Evolutionary conservation across 129 eudicot genomes (phyloP), one percentile per base, ranked within the genome.

Genomic region (Lonicera japonica): DNA sequence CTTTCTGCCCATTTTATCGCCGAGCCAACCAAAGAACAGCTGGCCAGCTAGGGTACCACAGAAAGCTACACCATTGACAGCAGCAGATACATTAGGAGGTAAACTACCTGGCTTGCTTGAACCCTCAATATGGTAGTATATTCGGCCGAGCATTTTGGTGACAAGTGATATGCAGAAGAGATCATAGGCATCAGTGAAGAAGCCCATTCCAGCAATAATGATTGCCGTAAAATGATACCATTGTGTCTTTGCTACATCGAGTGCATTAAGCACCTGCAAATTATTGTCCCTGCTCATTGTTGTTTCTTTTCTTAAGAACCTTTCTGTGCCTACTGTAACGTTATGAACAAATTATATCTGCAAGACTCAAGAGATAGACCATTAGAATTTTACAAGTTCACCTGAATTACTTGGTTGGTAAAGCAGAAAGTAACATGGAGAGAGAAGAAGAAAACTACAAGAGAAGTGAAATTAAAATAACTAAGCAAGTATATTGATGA

Each of bases 181-280:
- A 75, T 86, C 95, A 55, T 86, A 86, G 14, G 95, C 90, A 40
- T 86, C 95, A 0, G 95, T 86, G 67, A 83, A 86, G 60, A 86
- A 86, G 10, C 95, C 90, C 95, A 86, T 86, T 60, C 95, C 95
- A 0, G 90, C 90, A 9, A 87, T 66, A 18, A 87, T 61, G 25
- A 87, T 87, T 18, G 95, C 95, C 16, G 95, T 87, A 67, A 87
- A 87, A 39, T 83, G 95, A 51, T 86, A 86, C 95, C 86, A 82
- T 71, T 86, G 89, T 57, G 95, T 86, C 54, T 86, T 82, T 10
- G 95, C 95, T 19, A 76, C 80, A 73, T 87, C 95, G 14, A 87
- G 84, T 2, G 95, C 95, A 13, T 77, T 72, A 8, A 87, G 78
- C 50, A 87, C 95, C 52, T 87, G 69, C 20, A 83, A 59, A 25